Base-by-base conservation (phyloP, 768 basidiomycete species). In the Chalciporus sphaerocephalus region DNA sequence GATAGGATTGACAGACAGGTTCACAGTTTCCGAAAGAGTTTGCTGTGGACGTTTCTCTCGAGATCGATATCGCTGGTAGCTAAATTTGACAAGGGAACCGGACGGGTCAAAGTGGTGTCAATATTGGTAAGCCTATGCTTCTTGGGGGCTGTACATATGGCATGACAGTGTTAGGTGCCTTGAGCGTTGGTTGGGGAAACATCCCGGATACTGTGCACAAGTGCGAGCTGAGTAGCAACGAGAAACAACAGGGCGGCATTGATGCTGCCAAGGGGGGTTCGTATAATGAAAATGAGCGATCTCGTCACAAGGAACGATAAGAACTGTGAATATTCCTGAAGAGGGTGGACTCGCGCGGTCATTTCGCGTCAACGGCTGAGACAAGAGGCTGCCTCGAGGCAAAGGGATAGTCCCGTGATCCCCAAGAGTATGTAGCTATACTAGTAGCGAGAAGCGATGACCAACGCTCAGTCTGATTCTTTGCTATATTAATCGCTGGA, bases 331-430 rank as follows among this genome's bases (percentile, higher is more conserved):
- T 23, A 24, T 50, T 34, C 55, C 52, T 30, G 47, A 55, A 51
- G 23, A 13, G 30, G 52, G 2, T 4, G 2, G 11, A 36, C 40
- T 61, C 60, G 46, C 59, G 62, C 60, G 61, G 59, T 62, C 60
- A 62, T 62, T 50, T 61, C 60, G 60, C 55, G 54, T 44, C 34
- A 23, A 42, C 54, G 44, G 50, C 38, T 47, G 47, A 51, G 21
- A 47, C 47, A 42, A 28, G 41, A 48, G 50, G 46, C 44, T 38
- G 61, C 61, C 61, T 62, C 62, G 59, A 62, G 61, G 60, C 60
- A 44, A 42, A 40, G 25, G 36, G 48, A 40, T 28, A 28, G 58
- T 58, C 60, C 54, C 56, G 59, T 62, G 60, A 64, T 46, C 42
- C n/a, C 33, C 13, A 28, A 28, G 28, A 28, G 15, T 28, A 10